Conservation (phyloP, 2,329 filamentous ascomycete species). For the Pyrenophora seminiperda region DNA sequence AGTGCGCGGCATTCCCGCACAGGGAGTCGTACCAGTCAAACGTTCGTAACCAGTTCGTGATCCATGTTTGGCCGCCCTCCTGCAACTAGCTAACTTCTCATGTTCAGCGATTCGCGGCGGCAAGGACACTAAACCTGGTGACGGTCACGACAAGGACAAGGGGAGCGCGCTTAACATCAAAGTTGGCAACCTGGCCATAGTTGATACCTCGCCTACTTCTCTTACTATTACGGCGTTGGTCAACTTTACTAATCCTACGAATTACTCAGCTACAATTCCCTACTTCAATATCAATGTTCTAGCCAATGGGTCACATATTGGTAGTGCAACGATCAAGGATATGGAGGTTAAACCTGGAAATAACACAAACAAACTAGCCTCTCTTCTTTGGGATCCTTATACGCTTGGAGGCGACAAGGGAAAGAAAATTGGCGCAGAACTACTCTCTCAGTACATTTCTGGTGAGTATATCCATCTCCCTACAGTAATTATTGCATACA, state of each 20-base stretch:
- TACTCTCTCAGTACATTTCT: constrained; percentile 86
- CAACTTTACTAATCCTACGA: constrained; percentile 89
- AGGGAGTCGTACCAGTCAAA: constrained; percentile 88
- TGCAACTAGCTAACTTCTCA: constrained; percentile 40
- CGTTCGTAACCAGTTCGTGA: constrained; percentile 73
- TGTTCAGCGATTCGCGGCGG: constrained; percentile 44
- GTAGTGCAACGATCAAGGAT: constrained; percentile 71
- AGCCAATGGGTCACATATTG: constrained; percentile 74
- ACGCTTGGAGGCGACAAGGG: constrained; percentile 66
- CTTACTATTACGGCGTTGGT: constrained; percentile 73
- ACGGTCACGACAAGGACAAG: constrained; percentile 54
- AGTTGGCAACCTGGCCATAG: constrained; percentile 72
- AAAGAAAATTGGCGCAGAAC: constrained; percentile 66
- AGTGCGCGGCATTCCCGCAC: constrained; percentile 79
- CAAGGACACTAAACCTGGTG: constrained; percentile 53
- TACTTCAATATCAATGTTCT: constrained; percentile 77
- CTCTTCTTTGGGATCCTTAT: constrained; percentile 75
- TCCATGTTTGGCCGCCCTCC: constrained; percentile 28
- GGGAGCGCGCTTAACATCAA: constrained; percentile 63
- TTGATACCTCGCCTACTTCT: constrained; percentile 72
- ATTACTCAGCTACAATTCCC: constrained; percentile 82
- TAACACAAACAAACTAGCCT: constrained; percentile 72
- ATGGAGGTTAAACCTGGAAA: constrained; percentile 68
- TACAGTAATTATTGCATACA: background rate
- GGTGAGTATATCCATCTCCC: constrained; percentile 52